Evolutionary conservation across 2,329 filamentous ascomycete genomes (phyloP), one percentile per base, ranked within the genome.

Genomic region (Paradendryphiella salina): DNA sequence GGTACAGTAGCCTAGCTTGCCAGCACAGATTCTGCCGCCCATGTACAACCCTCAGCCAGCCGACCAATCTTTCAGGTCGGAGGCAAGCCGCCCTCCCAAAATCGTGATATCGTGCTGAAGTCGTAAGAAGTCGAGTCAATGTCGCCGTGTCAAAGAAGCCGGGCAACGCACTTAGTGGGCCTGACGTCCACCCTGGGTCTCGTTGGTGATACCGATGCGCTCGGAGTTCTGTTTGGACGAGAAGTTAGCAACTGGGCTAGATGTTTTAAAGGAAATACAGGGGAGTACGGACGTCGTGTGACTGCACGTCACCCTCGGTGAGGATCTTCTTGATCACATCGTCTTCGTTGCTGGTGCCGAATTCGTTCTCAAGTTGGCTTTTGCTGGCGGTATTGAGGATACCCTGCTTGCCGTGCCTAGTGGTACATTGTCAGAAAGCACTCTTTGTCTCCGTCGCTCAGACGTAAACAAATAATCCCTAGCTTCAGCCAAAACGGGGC

Each of bases 351-450:
- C 80, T 76, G 11, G 90, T 93, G 62, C 89, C 90, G 64, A 99
- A 99, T 77, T 97, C 92, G 61, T 85, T 87, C 68, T 94, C 86
- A 4, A 99, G 80, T 38, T 80, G 80, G 35, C 79, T 76, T 60
- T 95, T 89, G 63, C 89, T 88, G 7, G 92, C 91, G 8, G 78
- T 76, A 69, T 96, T 88, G 35, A 88, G 79, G 52, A 85, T 82
- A 49, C 93, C 93, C 73, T 96, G 90, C 36, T 83, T 84, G 60
- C 93, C 93, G 73, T 96, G 91, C 75, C 91, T 96, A 4, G 13
- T 23, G 10, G n/a, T 31, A 17, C 7, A 23, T 20, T 17, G 18
- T 42, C 18, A 42, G 29, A 8, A 17, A 13, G 11, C 11, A 15
- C n/a, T 3, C 18, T 11, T n/a, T 39, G 11, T 14, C 4, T 11